phyloP scores from a whole-genome alignment of 305 asterid genomes.

The Caryopteris hybrid region DNA sequence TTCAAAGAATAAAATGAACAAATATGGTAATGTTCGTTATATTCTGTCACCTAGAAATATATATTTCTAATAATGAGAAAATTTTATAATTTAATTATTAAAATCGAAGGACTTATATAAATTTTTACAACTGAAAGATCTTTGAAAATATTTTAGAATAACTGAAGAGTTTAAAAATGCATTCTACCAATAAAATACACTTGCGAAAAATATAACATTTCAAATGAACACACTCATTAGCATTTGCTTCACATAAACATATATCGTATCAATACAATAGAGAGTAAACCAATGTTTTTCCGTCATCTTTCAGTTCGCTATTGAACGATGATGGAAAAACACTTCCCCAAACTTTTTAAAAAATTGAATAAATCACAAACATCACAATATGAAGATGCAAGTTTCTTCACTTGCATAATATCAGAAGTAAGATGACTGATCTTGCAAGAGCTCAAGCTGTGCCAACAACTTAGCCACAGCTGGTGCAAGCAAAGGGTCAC shows the following conservation, averaged over 20 bases:
- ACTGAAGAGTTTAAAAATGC: too few species aligned
- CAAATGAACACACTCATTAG: too few species aligned
- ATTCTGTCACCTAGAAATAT: too few species aligned
- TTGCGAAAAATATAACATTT: too few species aligned
- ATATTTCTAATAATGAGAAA: too few species aligned
- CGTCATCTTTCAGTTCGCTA: slow-evolving; percentile 5
- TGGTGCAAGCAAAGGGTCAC: slow-evolving; percentile 60
- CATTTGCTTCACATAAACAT: background rate
- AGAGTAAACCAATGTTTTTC: background rate
- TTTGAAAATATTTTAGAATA: too few species aligned
- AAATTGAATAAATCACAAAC: background rate
- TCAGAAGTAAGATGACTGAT: slow-evolving; percentile 74
- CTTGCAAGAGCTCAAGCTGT: slow-evolving; percentile 74
- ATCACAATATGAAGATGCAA: background rate
- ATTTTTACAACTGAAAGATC: too few species aligned
- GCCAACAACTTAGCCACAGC: slow-evolving; percentile 64
- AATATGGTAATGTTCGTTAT: too few species aligned
- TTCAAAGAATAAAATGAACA: too few species aligned
- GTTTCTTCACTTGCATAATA: background rate
- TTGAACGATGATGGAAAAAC: slow-evolving; percentile 2
- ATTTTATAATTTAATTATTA: too few species aligned
- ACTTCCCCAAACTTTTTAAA: background rate
- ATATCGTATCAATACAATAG: background rate
- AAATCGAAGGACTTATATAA: too few species aligned
- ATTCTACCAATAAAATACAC: too few species aligned